Evolutionary conservation across 495 filamentous ascomycete genomes (phyloP), one percentile per base, ranked within the genome.

Genomic region (Oleoguttula mirabilis): DNA sequence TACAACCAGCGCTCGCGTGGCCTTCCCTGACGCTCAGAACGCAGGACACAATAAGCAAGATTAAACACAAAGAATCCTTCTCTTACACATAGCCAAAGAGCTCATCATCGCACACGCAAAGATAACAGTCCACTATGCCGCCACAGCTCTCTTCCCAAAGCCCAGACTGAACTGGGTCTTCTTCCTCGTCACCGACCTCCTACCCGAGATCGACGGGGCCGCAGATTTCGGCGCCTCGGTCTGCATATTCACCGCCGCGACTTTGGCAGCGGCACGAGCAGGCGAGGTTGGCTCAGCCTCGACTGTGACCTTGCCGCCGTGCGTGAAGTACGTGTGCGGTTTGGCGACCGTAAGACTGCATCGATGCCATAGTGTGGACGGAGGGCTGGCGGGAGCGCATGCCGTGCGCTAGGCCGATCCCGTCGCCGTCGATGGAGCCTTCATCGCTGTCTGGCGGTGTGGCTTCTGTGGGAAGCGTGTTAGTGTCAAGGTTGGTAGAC

Each of bases 251-350:
- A 35, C 41, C 12, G 4, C 42, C 28, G 23, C 16, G 15, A 12
- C 21, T 31, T 3, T 19, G 19, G 42, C 14, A 10, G 2, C 30
- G 8, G 16, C 30, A 2, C 23, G 40, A 5, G 40, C n/a, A 31
- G 41, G 36, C 3, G 23, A 3, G 5, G 7, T 5, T n/a, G n/a
- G 22, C 11, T 36, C 43, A 3, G 3, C 16, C 2, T 40, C 36
- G 3, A 47, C 31, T 14, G 27, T n/a, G 10, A 42, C 39, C 7
- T 32, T 4, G 17, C 45, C 45, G 15, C 10, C 37, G 21, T 48
- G 45, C 14, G 37, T 48, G 30, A 48, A 48, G 37, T 48, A 48
- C n/a, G 36, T 25, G 2, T 38, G 36, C 30, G 45, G 38, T 22
- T 42, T 41, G 12, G 10, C 32, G 19, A 7, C 16, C 32, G 12